Evolutionary conservation across 768 basidiomycete species (phyloP).

Genomic region (Phlebiopsis flavidoalba): DNA sequence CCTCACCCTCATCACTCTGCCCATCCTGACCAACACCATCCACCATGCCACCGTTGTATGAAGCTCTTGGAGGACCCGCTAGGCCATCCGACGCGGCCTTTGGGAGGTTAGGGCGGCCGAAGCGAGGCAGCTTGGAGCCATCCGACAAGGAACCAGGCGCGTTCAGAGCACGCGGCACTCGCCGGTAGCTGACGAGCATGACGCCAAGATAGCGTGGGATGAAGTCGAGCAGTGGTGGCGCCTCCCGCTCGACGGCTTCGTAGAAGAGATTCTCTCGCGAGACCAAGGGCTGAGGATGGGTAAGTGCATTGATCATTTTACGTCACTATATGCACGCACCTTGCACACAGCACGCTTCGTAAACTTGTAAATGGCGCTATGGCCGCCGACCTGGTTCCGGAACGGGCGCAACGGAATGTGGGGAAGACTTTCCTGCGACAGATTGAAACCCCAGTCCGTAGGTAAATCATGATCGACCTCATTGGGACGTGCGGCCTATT

Average conservation of each 20-base stretch:
- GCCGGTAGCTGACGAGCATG: slow-evolving; percentile 95
- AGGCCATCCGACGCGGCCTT: slow-evolving; percentile 24
- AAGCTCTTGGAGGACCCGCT: neutral
- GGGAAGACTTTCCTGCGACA: slow-evolving; percentile 59
- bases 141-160: slow-evolving; percentile 14
- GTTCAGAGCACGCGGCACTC: slow-evolving; percentile 39
- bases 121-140: slow-evolving; percentile 5
- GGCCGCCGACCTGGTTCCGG: slow-evolving; percentile 96
- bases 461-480: slow-evolving; percentile 29
- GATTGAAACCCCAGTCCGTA: slow-evolving; percentile 32
- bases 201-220: slow-evolving; percentile 99
- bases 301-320: slow-evolving; percentile 17
- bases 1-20: slow-evolving; percentile 51
- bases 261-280: slow-evolving; percentile 98
- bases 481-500: slow-evolving; percentile 14
- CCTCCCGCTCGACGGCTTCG: slow-evolving; percentile 91
- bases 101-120: slow-evolving; percentile 21
- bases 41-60: neutral
- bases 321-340: slow-evolving; percentile 43
- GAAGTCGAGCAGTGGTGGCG: slow-evolving; percentile 86
- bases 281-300: slow-evolving; percentile 73
- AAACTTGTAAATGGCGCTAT: slow-evolving; percentile 96
- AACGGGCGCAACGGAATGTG: slow-evolving; percentile 94
- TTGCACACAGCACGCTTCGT: slow-evolving; percentile 98
- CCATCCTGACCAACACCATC: slow-evolving; percentile 26